Conservation (phyloP, 2,329 filamentous ascomycete genomes). For the Exophiala sp. region DNA sequence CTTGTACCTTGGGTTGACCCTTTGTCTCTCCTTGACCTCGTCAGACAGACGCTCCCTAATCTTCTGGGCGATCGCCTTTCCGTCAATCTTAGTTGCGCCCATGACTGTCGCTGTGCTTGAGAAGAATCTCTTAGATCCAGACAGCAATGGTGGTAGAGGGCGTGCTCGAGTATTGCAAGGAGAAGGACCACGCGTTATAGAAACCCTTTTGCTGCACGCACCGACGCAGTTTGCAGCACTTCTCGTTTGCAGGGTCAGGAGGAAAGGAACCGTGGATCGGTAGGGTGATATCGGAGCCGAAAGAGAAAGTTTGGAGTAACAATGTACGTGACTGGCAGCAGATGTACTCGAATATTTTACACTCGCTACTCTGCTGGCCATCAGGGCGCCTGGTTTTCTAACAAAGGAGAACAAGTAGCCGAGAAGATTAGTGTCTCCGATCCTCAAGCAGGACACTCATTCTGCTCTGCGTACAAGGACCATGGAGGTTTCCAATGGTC, state of each 20-base stretch:
- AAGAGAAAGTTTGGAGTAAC: slow-evolving; percentile 17
- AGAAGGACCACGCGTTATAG: not conserved
- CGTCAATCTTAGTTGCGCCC: slow-evolving; percentile 89
- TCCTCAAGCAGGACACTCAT: slow-evolving; percentile 6
- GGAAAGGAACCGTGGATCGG: slow-evolving; percentile 1
- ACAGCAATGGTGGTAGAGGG: slow-evolving; percentile 28
- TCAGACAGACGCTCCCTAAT: slow-evolving; percentile 78
- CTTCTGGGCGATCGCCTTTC: slow-evolving; percentile 86
- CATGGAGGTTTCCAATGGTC: slow-evolving; percentile 9
- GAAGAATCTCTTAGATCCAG: slow-evolving; percentile 35
- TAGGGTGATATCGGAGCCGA: slow-evolving; percentile 16
- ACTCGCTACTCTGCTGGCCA: slow-evolving; percentile 23
- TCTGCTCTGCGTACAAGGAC: not conserved
- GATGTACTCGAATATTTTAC: slow-evolving; percentile 6
- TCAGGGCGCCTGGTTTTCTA: slow-evolving; percentile 10
- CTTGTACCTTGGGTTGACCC: slow-evolving; percentile 78
- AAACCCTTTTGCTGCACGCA: not conserved
- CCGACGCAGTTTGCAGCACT: too few relatives aligned
- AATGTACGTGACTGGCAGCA: slow-evolving; percentile 11
- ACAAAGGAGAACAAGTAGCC: slow-evolving; percentile 5
- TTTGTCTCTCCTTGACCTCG: slow-evolving; percentile 79
- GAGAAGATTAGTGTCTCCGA: slow-evolving; percentile 5
- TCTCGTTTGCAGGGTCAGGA: slow-evolving; percentile 2
- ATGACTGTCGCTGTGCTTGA: slow-evolving; percentile 61
- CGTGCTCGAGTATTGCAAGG: not conserved